phyloP scores from a whole-genome alignment of 257 asterid species.

The Solanum commersonii region DNA sequence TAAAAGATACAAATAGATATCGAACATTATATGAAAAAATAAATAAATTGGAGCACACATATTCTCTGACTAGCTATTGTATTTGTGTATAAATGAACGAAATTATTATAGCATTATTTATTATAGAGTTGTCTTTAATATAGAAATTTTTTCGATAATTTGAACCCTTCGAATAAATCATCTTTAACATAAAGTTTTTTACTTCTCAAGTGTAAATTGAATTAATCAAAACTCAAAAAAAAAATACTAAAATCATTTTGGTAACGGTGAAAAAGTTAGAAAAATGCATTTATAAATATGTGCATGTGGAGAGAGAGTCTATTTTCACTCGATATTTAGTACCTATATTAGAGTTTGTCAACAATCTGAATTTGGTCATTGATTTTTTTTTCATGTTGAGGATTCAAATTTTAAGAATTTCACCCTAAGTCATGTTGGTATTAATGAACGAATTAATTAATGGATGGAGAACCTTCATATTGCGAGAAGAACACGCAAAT shows the following conservation, averaged over 20 bases:
- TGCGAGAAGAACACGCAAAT: background rate
- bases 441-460: background rate
- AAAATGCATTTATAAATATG: background rate
- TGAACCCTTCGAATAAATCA: background rate
- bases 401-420: no score
- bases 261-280: background rate
- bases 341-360: no score
- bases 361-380: no score
- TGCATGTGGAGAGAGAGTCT: background rate
- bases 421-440: background rate
- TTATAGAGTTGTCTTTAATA: no score
- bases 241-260: background rate
- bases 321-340: background rate
- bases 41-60: no score
- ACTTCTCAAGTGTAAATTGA: background rate
- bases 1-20: background rate
- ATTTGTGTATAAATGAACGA: no score
- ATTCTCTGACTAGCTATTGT: no score
- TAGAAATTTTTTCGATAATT: no score
- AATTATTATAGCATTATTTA: no score
- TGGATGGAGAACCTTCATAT: background rate
- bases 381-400: no score
- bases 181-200: background rate
- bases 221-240: background rate
- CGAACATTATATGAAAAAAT: background rate